These are phyloP conservation scores for Inonotus obliquus DNA, from an alignment of 1,284 basidiomycete genomes.

Conservation along the genomic window DNA sequence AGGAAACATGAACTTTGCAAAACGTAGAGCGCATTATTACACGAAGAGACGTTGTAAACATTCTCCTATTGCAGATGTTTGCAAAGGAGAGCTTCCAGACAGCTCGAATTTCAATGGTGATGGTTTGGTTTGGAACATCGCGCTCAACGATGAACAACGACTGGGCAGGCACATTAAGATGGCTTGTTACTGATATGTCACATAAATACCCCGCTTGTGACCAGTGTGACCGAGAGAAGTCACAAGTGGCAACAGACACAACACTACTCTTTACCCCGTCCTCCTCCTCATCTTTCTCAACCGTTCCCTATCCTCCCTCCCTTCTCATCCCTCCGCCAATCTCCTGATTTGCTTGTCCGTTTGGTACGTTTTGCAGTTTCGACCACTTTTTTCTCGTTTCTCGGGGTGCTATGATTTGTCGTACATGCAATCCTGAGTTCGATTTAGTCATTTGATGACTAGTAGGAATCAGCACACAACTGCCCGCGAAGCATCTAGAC, in stretches of 20 bases:
- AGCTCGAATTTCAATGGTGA: too few species aligned
- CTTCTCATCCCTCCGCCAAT: background rate
- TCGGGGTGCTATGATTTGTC: background rate
- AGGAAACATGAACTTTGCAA: too few species aligned
- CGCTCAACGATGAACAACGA: too few species aligned
- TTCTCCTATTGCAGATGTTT: too few species aligned
- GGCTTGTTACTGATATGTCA: background rate
- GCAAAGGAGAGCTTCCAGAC: too few species aligned
- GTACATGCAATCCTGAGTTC: background rate
- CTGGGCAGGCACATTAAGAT: too few species aligned
- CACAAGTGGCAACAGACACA: conserved; percentile 8
- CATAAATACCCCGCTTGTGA: background rate
- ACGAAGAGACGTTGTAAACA: too few species aligned
- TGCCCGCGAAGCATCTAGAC: background rate
- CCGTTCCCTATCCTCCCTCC: background rate
- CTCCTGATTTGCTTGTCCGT: background rate
- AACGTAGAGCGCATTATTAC: too few species aligned
- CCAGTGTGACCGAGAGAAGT: background rate
- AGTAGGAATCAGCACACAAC: background rate
- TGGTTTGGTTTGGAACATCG: too few species aligned
- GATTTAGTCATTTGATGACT: conserved; percentile 2
- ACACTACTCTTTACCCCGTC: conserved; percentile 10
- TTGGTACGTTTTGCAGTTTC: conserved; percentile 5
- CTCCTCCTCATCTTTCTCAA: background rate
- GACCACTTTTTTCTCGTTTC: background rate